Conservation (phyloP, 2,329 filamentous ascomycete species). For the Cladosporium sp. region DNA sequence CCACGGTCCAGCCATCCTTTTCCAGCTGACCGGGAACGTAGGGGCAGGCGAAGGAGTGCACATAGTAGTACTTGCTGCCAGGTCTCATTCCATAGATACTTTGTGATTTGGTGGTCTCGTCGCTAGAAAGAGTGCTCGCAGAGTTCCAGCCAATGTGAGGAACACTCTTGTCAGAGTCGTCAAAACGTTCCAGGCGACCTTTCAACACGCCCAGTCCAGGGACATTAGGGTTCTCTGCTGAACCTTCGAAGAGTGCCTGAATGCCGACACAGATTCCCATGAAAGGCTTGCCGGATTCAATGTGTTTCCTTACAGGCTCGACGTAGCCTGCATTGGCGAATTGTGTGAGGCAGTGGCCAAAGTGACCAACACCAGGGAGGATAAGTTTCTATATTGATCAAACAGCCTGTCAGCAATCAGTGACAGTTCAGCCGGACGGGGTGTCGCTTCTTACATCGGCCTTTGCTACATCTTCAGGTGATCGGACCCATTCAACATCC, state of each 20-base stretch:
- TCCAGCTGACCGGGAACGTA: conserved; percentile 73
- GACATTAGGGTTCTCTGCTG: conserved; percentile 69
- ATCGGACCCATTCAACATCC: conserved; percentile 84
- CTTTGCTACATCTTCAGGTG: conserved; percentile 75
- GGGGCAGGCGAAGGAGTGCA: conserved; percentile 86
- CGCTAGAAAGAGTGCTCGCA: conserved; percentile 58
- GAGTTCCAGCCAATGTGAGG: conserved; percentile 99
- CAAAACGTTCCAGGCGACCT: conserved; percentile 68
- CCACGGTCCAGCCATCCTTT: conserved; percentile 82
- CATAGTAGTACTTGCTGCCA: conserved; percentile 95
- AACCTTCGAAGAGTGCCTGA: conserved; percentile 84
- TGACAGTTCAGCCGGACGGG: background rate
- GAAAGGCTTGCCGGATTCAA: conserved; percentile 88
- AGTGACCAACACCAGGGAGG: conserved; percentile 93
- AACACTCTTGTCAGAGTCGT: conserved; percentile 77
- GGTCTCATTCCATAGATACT: conserved; percentile 75
- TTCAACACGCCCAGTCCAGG: conserved; percentile 73
- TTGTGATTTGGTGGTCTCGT: conserved; percentile 38
- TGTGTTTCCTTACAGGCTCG: conserved; percentile 76
- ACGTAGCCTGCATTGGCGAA: conserved; percentile 78
- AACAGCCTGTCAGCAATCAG: conserved; percentile 31
- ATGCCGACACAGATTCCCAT: conserved; percentile 96
- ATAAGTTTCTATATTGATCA: conserved; percentile 69
- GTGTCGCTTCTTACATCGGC: conserved; percentile 62
- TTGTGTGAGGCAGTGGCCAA: conserved; percentile 89